Percentiles rank a stretch among this genome's conserved stretches.
phyloP scores from a whole-genome alignment of 2,329 filamentous ascomycete species.

The Leptoxyphium fumago region DNA sequence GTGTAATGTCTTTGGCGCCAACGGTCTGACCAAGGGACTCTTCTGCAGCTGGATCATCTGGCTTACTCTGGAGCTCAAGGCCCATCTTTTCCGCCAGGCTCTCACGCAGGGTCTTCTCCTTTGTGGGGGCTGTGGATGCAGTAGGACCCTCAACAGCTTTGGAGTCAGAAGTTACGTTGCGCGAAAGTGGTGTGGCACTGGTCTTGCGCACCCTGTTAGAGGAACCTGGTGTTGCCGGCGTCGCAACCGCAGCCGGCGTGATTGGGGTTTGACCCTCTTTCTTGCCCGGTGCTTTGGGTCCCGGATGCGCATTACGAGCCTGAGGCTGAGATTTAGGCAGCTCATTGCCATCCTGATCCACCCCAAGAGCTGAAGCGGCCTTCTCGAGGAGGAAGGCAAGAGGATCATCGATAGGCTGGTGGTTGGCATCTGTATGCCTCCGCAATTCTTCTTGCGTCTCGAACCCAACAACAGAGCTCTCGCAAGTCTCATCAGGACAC shows the following conservation, averaged over 20 bases:
- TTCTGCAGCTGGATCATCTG: background rate
- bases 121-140: constrained; percentile 6
- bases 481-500: constrained; percentile 38
- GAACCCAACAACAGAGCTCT: constrained; percentile 40
- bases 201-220: background rate
- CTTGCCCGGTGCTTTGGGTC: constrained; percentile 6
- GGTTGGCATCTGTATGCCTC: constrained; percentile 38
- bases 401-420: constrained; percentile 40
- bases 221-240: constrained; percentile 12
- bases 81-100: constrained; percentile 16
- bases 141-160: background rate
- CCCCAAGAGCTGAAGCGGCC: constrained; percentile 30
- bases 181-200: background rate
- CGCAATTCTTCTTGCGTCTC: constrained; percentile 39
- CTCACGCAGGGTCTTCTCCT: constrained; percentile 17
- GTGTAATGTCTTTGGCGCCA: background rate
- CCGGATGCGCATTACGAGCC: constrained; percentile 20
- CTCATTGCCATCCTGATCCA: constrained; percentile 34
- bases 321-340: constrained; percentile 18
- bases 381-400: constrained; percentile 41
- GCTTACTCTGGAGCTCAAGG: constrained; percentile 5
- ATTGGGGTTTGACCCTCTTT: constrained; percentile 3
- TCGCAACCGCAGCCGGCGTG: constrained; percentile 22
- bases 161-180: background rate
- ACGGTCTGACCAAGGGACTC: constrained; percentile 1